Evolutionary conservation across 129 eudicot genomes (phyloP), one percentile per base, ranked within the genome.

Genomic region (Chrysanthemum seticuspe): DNA sequence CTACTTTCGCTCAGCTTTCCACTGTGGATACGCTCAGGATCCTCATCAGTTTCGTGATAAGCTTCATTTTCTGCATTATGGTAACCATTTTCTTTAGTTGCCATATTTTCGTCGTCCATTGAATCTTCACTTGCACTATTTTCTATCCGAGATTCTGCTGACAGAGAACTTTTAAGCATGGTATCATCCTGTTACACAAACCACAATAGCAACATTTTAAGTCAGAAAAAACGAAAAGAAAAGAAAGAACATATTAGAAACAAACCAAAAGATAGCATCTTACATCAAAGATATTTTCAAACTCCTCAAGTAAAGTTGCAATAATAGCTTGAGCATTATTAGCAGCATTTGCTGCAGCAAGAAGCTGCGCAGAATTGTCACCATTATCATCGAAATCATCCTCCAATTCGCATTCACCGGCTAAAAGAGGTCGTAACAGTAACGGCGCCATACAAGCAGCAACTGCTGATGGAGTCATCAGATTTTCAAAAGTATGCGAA

Each of bases 391-490:
- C 96, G 53, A 82, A 91, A 79, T 91, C 97, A 74, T 91, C 97
- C 72, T 91, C 97, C 78, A 86, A 62, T 71, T 91, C 97, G 61
- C 97, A 91, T 81, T 91, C 97, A 66, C 96, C 97, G 13, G 96
- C 96, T 70, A 92, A 77, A 74, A 92, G 97, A 74, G 97, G 97
- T 15, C 93, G 93, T 60, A 92, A 74, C 54, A 92, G 94, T 81
- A 92, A 83, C 18, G 97, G 97, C 63, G 97, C 97, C 97, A 92
- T 92, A 70, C 97, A 92, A 81, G 96, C 91, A 80, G 97, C 97
- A 71, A 89, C 94, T 55, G 93, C 96, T 16, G 97, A 86, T 49
- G 96, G 83, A 49, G 96, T 88, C 97, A 92, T 92, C 70, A 96
- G 87, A 70, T 92, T 92, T 71, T 88, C 96, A 56, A 80, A 82